These are phyloP conservation scores for Emiliania huxleyi DNA, from an alignment of 78 protist species.

Conservation along the genomic window DNA sequence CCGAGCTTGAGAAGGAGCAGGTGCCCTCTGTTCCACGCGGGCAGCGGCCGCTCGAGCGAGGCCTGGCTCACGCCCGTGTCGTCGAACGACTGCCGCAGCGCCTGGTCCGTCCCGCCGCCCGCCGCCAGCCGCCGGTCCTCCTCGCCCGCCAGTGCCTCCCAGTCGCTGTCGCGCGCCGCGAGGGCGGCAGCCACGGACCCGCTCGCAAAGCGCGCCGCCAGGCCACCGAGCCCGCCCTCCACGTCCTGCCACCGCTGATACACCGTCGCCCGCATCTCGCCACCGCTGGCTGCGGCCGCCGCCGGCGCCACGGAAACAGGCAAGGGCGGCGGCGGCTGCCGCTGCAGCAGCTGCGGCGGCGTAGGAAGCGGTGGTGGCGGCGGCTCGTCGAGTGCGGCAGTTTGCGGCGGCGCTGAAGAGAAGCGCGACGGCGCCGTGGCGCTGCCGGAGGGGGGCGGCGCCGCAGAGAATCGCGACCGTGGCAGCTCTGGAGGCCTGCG, in stretches of 20 bases:
- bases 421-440: too few relatives aligned
- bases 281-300: too few relatives aligned
- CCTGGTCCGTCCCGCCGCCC: not conserved
- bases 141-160: not conserved
- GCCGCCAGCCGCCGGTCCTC: not conserved
- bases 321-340: too few relatives aligned
- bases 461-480: too few relatives aligned
- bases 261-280: too few relatives aligned
- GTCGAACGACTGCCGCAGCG: not conserved
- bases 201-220: not conserved
- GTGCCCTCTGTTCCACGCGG: constrained; percentile 23
- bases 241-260: not conserved
- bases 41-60: not conserved
- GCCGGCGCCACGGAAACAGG: too few relatives aligned
- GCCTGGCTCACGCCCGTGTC: not conserved
- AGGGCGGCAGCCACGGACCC: not conserved
- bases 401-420: too few relatives aligned
- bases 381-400: too few relatives aligned
- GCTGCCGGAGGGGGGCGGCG: too few relatives aligned
- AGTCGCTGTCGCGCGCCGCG: not conserved
- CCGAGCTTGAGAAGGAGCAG: constrained; percentile 32
- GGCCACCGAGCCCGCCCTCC: not conserved
- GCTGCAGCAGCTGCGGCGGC: too few relatives aligned
- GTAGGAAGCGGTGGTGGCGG: too few relatives aligned
- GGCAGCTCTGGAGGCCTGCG: too few relatives aligned